Base-by-base conservation (phyloP, 192 early-diverging fungal species). In the Allomyces macrogynus region DNA sequence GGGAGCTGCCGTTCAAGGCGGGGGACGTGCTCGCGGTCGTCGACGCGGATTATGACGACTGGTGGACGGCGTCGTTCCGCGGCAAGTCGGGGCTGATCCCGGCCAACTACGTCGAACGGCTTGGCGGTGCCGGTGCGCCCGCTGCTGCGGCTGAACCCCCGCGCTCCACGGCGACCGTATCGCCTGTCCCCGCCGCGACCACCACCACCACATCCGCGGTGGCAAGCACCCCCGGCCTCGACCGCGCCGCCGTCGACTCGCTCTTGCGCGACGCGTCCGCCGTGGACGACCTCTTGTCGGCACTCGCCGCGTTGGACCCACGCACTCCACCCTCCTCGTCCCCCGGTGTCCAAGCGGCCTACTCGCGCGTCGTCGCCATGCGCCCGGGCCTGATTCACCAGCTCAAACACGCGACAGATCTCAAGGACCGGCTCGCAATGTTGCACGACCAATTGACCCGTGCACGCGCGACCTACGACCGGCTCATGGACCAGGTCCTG, bases 71-170 rank as follows among this genome's bases (percentile, higher is more conserved):
- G 24, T 84, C 89, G 71, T 73, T 87, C n/a, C 77, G 78, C 14
- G 89, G 89, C n/a, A 81, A 82, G 61, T 81, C 83, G 62, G 96
- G 96, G 14, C 94, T 99, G 57, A 97, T 99, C 67, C 96, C 96
- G 11, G 88, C 91, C 14, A 97, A 97, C 72, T 99, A 96, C 76
- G 93, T 97, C 23, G 83, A 83, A 72, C 70, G 76, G 61, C 49
- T 81, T 24, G 62, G 61, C 23, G 70, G 43, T 54, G 44, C 1
- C 12, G 16, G 9, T 57, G 49, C 49, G 3, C 49, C 49, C 11
- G 44, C 32, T 16, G 43, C 32, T 16, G 43, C n/a, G n/a, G n/a
- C 49, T 3, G 22, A 18, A 14, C 20, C 44, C 20, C 16, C 49
- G 12, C 49, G 16, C 16, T 57, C 49, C 16, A n/a, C 49, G 12